phyloP scores from a whole-genome alignment of 2,329 filamentous ascomycete species.

The Ophiostoma australiae region DNA sequence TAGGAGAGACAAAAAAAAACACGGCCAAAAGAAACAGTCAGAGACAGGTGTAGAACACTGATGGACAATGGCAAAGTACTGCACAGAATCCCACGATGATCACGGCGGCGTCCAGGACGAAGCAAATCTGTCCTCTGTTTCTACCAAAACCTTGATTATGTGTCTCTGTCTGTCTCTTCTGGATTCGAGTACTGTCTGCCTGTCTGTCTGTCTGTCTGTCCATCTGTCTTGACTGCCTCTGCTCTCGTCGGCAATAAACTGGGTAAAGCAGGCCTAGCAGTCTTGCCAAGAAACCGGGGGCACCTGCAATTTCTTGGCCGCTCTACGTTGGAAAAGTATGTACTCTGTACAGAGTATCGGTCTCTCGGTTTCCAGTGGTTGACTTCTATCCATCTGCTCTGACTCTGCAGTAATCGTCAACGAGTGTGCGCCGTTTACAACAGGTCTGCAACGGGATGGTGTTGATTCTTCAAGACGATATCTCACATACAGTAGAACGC shows the following conservation, averaged over 20 bases:
- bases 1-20: background rate
- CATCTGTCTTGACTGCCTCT: background rate
- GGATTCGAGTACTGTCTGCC: too few species aligned
- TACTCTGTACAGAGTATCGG: too few species aligned
- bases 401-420: too few species aligned
- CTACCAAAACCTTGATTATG: background rate
- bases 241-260: conserved; percentile 2
- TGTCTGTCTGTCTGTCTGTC: background rate
- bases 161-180: background rate
- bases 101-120: background rate
- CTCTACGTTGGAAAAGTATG: background rate
- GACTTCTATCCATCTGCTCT: too few species aligned
- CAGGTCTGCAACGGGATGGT: too few species aligned
- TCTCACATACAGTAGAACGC: too few species aligned
- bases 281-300: conserved; percentile 7
- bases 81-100: background rate
- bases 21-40: background rate
- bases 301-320: background rate
- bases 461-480: too few species aligned
- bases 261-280: background rate
- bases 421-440: too few species aligned
- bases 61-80: background rate
- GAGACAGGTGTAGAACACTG: background rate
- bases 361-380: background rate
- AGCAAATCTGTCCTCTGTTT: background rate